Conservation (phyloP, 805 yeast species). For the Candida insectorum region DNA sequence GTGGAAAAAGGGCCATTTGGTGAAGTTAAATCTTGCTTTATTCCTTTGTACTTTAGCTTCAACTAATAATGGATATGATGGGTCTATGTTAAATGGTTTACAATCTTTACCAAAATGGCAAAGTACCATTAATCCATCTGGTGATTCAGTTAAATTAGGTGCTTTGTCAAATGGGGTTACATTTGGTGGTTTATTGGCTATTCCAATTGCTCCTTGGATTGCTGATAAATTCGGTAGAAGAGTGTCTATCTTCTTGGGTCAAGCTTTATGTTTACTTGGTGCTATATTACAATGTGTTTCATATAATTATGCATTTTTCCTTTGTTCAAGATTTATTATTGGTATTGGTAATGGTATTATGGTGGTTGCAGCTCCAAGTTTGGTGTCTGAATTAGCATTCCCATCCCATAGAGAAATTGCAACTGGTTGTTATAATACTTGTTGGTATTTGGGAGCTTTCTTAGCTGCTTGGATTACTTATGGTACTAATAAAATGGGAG, state of each 20-base stretch:
- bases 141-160: slow-evolving; percentile 32
- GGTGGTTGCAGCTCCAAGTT: slow-evolving; percentile 43
- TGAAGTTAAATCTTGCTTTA: slow-evolving; percentile 33
- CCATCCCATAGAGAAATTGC: slow-evolving; percentile 42
- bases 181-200: slow-evolving; percentile 37
- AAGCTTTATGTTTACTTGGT: slow-evolving; percentile 25
- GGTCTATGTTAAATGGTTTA: slow-evolving; percentile 48
- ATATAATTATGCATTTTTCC: slow-evolving; percentile 35
- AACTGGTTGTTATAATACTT: slow-evolving; percentile 47
- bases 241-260: slow-evolving; percentile 22
- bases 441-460: slow-evolving; percentile 54
- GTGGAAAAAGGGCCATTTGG: slow-evolving; percentile 36
- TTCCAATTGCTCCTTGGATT: slow-evolving; percentile 22
- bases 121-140: slow-evolving; percentile 36
- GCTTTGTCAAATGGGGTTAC: slow-evolving; percentile 39
- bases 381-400: slow-evolving; percentile 49
- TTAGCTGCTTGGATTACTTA: slow-evolving; percentile 51
- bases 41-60: slow-evolving; percentile 44
- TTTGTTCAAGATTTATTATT: slow-evolving; percentile 44
- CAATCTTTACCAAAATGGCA: slow-evolving; percentile 44
- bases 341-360: slow-evolving; percentile 46
- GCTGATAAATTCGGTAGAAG: slow-evolving; percentile 42
- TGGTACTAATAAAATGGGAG: slow-evolving; percentile 32
- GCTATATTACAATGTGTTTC: slow-evolving; percentile 36
- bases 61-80: slow-evolving; percentile 48